phyloP scores from a whole-genome alignment of 345 rosid genomes.

The Camelina sativa region DNA sequence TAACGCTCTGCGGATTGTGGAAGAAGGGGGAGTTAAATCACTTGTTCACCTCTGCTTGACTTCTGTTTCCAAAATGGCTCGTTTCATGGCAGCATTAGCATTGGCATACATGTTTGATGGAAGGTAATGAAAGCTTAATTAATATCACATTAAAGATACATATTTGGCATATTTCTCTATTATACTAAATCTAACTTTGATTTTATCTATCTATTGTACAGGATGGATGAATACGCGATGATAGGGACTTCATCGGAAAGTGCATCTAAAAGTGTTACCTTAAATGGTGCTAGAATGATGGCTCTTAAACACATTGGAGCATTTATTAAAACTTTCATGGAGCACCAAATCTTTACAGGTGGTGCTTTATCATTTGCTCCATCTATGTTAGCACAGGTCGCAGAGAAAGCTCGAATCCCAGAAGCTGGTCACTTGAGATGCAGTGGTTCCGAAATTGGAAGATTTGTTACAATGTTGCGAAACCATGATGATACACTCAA shows the following conservation, averaged over 20 bases:
- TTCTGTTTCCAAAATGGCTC: constrained; percentile 74
- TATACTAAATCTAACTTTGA: constrained; percentile 16
- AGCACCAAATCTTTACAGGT: constrained; percentile 62
- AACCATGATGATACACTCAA: constrained; percentile 61
- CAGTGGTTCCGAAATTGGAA: constrained; percentile 78
- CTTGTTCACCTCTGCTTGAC: constrained; percentile 63
- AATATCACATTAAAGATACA: constrained; percentile 4
- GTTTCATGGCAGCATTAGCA: constrained; percentile 86
- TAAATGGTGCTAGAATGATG: constrained; percentile 65
- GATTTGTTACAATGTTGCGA: constrained; percentile 73
- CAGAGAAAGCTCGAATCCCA: constrained; percentile 81
- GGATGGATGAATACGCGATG: constrained; percentile 75
- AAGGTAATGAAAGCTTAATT: constrained; percentile 50
- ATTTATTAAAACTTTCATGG: constrained; percentile 58
- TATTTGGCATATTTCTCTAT: constrained; percentile 18
- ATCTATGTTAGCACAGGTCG: constrained; percentile 66
- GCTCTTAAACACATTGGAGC: constrained; percentile 67
- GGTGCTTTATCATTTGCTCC: constrained; percentile 76
- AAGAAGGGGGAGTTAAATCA: constrained; percentile 74
- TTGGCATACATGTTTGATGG: constrained; percentile 85
- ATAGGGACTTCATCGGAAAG: constrained; percentile 61
- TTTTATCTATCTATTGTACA: constrained; percentile 37
- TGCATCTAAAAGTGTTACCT: constrained; percentile 60
- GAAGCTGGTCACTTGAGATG: constrained; percentile 93
- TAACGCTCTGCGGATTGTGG: constrained; percentile 73